Base-by-base conservation (phyloP, 2,329 filamentous ascomycete species). In the Ilyonectria sp. region DNA sequence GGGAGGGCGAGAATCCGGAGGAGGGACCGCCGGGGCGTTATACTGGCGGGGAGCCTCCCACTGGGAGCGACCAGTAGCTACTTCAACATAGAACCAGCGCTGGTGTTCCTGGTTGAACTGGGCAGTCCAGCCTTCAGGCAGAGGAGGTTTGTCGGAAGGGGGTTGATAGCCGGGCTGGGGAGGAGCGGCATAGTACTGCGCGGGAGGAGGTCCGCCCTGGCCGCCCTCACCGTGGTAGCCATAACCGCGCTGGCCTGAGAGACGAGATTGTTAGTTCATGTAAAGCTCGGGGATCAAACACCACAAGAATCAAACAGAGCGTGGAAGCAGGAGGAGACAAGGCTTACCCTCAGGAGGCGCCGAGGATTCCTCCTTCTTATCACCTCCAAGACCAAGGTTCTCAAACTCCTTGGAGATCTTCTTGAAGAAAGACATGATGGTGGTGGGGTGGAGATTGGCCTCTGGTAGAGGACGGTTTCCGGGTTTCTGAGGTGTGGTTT, bases 1-100 rank as follows among this genome's bases (percentile, higher is more conserved):
- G 11, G 69, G 71, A 62, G 74, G 70, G 58, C 72, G 72, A 35
- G 70, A 72, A 47, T 71, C 71, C 15, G 69, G 58, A 4, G 71
- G 71, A 60, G 70, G 56, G 2, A 54, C 54, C 6, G 67, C 68
- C n/a, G 77, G 75, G 53, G 67, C 67, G 43, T 35, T 23, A 44
- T 65, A 63, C 15, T 43, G 47, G 19, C 80, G 79, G 3, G 90
- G 89, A 17, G 85, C 83, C 69, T 91, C 89, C 90, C 90, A 92
- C 78, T 92, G 90, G 0, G 88, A 86, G 65, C 85, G 86, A 21
- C 89, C 89, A 13, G 88, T 88, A 53, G 86, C 83, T 63, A 88
- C 81, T 77, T 92, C 89, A 63, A 89, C 84, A 75, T 91, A 93
- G 81, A 88, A 92, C 82, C 88, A 92, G 62, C 88, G 87, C 75